Evolutionary conservation across 306 rosid genomes (phyloP), one percentile per base, ranked within the genome.

Genomic region (Quercus ilex): DNA sequence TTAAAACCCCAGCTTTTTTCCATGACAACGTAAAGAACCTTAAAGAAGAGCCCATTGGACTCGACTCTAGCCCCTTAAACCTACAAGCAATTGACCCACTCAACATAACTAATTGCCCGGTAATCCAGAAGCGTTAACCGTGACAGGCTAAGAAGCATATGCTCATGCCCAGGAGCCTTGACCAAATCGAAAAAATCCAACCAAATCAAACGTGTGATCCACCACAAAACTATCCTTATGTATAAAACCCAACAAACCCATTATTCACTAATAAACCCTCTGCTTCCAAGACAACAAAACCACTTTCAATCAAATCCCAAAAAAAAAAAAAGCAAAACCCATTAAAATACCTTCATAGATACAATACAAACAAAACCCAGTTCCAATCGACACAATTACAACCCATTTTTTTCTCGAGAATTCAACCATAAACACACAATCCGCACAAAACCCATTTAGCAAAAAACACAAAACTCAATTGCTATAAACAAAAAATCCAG

Each of bases 401-500:
- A 10, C 28, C 52, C 7, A 68, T 33, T 35, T 57, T 57, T 57
- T 35, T n/a, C 63, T 26, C 12, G 5, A 78, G 63, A 46, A 59
- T 7, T 38, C 38, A 10, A 26, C 10, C 14, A 68, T 13, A 64
- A 49, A 20, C 31, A 26, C 33, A 78, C 58, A 75, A 81, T 62
- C 75, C 28, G 65, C 55, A 25, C 38, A 31, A 14, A 74, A 12
- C 53, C 53, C 17, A 49, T 11, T 49, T 10, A 12, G 53, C 53
- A 49, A 12, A 8, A 49, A 49, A 49, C 74, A 76, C 69, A 31
- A 28, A 49, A 85, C 46, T 51, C 30, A 77, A 25, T 71, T 19
- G 15, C 14, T 49, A 49, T 12, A 49, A 49, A 10, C 53, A 49
- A 49, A 49, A 49, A 49, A 49, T 41, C 46, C 14, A 49, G 15